These are phyloP conservation scores for Buddleja alternifolia DNA, from an alignment of 257 asterid species.

Conservation along the genomic window DNA sequence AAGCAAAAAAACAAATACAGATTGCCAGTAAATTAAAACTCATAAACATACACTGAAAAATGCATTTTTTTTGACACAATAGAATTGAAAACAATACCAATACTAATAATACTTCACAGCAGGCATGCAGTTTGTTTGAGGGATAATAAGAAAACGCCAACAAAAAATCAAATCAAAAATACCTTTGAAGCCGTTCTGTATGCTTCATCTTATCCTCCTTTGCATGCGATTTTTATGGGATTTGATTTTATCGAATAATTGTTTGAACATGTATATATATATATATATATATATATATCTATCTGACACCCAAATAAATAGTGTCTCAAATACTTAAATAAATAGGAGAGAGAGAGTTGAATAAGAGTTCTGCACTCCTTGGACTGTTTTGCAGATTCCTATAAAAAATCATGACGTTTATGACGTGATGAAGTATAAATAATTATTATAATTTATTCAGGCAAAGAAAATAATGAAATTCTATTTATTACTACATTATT, in stretches of 20 bases:
- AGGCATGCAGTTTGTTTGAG: not conserved
- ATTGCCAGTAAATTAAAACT: too few species aligned
- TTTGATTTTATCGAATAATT: not conserved
- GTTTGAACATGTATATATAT: not conserved
- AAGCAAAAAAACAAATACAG: too few species aligned
- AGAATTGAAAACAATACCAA: not conserved
- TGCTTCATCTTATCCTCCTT: slow-evolving; percentile 2
- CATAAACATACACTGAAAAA: not conserved
- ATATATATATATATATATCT: not conserved
- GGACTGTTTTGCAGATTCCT: slow-evolving; percentile 28
- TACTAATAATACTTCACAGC: not conserved
- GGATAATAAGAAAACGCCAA: not conserved
- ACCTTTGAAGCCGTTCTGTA: slow-evolving; percentile 1
- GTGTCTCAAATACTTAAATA: not conserved
- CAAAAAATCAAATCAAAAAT: not conserved
- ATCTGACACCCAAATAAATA: slow-evolving; percentile 13
- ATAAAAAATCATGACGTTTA: not conserved
- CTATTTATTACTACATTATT: not conserved
- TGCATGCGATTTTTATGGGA: not conserved
- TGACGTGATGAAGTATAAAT: slow-evolving; percentile 27
- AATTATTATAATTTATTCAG: slow-evolving; percentile 1
- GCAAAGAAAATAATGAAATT: not conserved
- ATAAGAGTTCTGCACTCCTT: not conserved
- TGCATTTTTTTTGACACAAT: not conserved
- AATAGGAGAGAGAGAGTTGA: not conserved